Base-by-base conservation (phyloP, 1,284 basidiomycete species). In the Vanrija sp. region DNA sequence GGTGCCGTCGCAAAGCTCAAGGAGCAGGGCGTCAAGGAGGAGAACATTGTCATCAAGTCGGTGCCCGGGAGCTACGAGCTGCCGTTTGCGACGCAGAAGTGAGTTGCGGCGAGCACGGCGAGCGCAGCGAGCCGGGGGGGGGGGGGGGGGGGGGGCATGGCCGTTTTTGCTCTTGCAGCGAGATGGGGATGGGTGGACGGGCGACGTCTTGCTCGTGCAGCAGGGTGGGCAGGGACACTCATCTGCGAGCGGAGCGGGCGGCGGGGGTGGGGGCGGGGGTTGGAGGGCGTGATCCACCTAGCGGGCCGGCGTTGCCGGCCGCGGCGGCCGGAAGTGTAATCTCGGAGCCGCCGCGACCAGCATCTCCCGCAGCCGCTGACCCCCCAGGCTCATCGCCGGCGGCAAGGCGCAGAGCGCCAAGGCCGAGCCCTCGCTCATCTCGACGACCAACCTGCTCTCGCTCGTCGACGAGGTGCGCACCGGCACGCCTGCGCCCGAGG, bases 1-100 rank as follows among this genome's bases (percentile, higher is more conserved):
- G 93, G 93, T 42, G 83, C 87, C 9, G 76, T 91, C 54, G 76
- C 78, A 25, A 89, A 87, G 70, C 82, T 97, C 62, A 87, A 84
- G 76, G 85, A 85, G 65, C 80, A 83, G 36, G 94, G 94, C 41
- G 93, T 98, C 60, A 89, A 89, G 78, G 83, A 88, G 54, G 82
- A 82, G 68, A 95, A 97, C 70, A 96, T 98, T 64, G 82, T 92
- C 53, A 79, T 96, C 50, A 88, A 95, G 78, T 87, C 85, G 24
- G 92, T 98, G 1, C 94, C 95, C 0, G 95, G 95, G 18, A 90
- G 87, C 76, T 96, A 85, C 73, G 92, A 96, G 78, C 81, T 96
- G n/a, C 92, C 92, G 5, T 78, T 93, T 58, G 92, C 91, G 12
- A 85, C 83, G 81, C 69, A 87, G 82, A 88, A 91, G 78, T 72